Conservation (phyloP, 2,329 filamentous ascomycete species). For the Plenodomus biglobosus region DNA sequence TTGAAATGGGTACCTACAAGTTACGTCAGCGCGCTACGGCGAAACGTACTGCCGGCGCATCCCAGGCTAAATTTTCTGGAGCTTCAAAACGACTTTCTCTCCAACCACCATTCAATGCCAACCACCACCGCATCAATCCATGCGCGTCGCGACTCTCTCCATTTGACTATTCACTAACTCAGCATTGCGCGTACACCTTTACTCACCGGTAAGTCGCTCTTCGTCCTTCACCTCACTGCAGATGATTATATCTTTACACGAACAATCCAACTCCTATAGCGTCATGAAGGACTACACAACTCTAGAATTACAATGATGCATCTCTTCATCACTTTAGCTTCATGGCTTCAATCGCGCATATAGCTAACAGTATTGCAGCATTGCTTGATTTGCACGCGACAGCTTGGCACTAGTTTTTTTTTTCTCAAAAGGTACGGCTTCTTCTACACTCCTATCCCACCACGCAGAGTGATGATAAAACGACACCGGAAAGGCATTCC, state of each 20-base stretch:
- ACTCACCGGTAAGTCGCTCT: constrained; percentile 17
- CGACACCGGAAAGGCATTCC: constrained; percentile 69
- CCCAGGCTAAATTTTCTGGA: constrained; percentile 29
- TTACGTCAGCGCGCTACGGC: constrained; percentile 24
- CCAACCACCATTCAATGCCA: constrained; percentile 9
- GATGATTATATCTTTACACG: constrained; percentile 47
- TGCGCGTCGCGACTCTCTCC: constrained; percentile 8
- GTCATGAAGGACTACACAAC: constrained; percentile 55
- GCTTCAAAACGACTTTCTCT: constrained; percentile 15
- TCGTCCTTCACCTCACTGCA: constrained; percentile 20
- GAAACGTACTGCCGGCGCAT: constrained; percentile 16
- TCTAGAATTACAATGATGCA: constrained; percentile 62
- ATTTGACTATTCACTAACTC: constrained; percentile 15
- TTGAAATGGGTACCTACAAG: neutral
- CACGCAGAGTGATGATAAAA: constrained; percentile 60
- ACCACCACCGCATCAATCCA: constrained; percentile 15
- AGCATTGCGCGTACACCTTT: constrained; percentile 7
- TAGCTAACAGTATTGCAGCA: constrained; percentile 23
- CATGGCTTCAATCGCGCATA: constrained; percentile 1
- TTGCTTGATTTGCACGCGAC: neutral
- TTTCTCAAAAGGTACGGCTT: constrained; percentile 47
- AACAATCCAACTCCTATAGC: constrained; percentile 63
- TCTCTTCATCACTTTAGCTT: constrained; percentile 11
- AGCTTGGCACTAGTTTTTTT: neutral
- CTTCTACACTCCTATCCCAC: constrained; percentile 8